Evolutionary conservation across 805 yeast genomes (phyloP).

Genomic region (Candida schatavii): DNA sequence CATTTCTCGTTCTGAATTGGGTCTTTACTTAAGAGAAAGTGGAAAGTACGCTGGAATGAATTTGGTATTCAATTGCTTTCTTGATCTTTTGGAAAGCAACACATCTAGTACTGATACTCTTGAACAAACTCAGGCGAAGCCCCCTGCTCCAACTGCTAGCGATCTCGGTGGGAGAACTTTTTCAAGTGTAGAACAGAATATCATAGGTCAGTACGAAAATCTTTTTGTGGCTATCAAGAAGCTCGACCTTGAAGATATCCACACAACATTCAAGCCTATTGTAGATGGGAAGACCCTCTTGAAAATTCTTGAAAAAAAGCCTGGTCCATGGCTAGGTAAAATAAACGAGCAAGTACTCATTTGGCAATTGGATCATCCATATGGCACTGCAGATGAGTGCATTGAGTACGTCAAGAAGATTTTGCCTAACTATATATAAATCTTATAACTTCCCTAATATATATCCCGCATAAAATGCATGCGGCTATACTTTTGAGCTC

Average conservation of each 20-base stretch:
- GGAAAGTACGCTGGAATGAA: slow-evolving; percentile 51
- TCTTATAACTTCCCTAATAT: background rate
- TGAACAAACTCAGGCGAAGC: background rate
- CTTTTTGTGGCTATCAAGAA: slow-evolving; percentile 31
- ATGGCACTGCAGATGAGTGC: slow-evolving; percentile 51
- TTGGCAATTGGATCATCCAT: slow-evolving; percentile 81
- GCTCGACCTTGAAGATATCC: slow-evolving; percentile 39
- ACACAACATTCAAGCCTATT: slow-evolving; percentile 52
- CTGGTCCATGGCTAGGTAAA: slow-evolving; percentile 84
- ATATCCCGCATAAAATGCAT: too few relatives aligned
- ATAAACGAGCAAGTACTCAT: slow-evolving; percentile 53
- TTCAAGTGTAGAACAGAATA: background rate
- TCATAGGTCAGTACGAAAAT: slow-evolving; percentile 24
- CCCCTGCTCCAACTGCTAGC: background rate
- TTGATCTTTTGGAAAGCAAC: slow-evolving; percentile 17
- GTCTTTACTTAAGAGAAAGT: slow-evolving; percentile 53
- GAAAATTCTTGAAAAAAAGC: slow-evolving; percentile 50
- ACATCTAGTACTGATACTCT: background rate
- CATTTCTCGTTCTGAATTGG: slow-evolving; percentile 55
- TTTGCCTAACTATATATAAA: slow-evolving; percentile 13
- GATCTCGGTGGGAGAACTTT: background rate
- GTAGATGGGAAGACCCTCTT: slow-evolving; percentile 74
- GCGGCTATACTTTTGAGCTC: too few relatives aligned
- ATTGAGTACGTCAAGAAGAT: slow-evolving; percentile 37
- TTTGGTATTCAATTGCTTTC: slow-evolving; percentile 34